Conservation (phyloP, 768 basidiomycete species). For the Suillus paluster region DNA sequence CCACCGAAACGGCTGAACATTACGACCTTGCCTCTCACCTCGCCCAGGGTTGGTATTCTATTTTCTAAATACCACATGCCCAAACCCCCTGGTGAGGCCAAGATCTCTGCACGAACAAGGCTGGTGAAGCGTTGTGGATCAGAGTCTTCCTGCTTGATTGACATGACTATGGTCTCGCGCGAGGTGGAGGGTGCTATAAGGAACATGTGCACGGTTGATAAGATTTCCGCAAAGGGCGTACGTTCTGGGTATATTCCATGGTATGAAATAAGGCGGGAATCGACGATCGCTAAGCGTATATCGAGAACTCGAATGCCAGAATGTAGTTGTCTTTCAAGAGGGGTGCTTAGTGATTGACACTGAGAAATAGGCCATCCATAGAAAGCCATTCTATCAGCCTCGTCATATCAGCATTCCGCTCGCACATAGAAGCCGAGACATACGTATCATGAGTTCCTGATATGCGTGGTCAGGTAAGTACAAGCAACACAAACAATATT, state of each 20-base stretch:
- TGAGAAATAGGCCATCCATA: slow-evolving; percentile 88
- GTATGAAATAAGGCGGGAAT: slow-evolving; percentile 71
- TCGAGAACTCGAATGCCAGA: slow-evolving; percentile 85
- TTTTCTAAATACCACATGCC: slow-evolving; percentile 86
- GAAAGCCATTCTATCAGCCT: slow-evolving; percentile 60
- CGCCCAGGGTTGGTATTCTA: slow-evolving; percentile 77
- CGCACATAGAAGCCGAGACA: slow-evolving; percentile 23
- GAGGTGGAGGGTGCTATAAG: slow-evolving; percentile 59
- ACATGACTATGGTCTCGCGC: slow-evolving; percentile 82
- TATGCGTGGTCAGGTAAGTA: slow-evolving; percentile 10
- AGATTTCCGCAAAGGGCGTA: slow-evolving; percentile 67
- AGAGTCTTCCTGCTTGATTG: slow-evolving; percentile 87
- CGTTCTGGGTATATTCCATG: slow-evolving; percentile 79
- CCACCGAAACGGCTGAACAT: slow-evolving; percentile 87
- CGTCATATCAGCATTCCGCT: slow-evolving; percentile 9
- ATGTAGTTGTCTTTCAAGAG: slow-evolving; percentile 69
- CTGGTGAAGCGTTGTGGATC: slow-evolving; percentile 59
- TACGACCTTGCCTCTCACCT: slow-evolving; percentile 84
- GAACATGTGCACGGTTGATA: slow-evolving; percentile 64
- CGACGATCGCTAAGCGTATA: slow-evolving; percentile 72
- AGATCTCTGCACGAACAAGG: slow-evolving; percentile 69
- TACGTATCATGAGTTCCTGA: slow-evolving; percentile 75
- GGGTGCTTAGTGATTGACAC: slow-evolving; percentile 71
- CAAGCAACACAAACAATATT: slow-evolving; percentile 26
- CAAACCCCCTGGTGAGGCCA: slow-evolving; percentile 48